phyloP scores from a whole-genome alignment of 1,284 basidiomycete species.

The Ganoderma leucocontextum region DNA sequence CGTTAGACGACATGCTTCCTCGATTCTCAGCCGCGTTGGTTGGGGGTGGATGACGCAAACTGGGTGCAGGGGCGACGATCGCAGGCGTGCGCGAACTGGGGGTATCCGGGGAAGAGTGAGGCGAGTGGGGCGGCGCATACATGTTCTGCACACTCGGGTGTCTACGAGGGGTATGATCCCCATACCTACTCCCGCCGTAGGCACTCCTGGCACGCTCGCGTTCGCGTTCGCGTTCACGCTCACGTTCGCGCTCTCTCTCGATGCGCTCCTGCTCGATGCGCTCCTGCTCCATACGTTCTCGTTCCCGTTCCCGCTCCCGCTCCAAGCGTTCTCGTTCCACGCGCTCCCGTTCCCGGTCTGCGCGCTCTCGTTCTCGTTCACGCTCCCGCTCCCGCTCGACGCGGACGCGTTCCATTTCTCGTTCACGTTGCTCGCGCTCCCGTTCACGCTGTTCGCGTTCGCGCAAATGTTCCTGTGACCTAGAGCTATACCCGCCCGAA shows the following conservation, averaged over 20 bases:
- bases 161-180: slow-evolving; percentile 4
- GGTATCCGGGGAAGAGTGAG: slow-evolving; percentile 32
- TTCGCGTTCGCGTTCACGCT: slow-evolving; percentile 13
- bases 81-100: slow-evolving; percentile 15
- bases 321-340: not conserved
- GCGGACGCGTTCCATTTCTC: not conserved
- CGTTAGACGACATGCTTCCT: slow-evolving; percentile 36
- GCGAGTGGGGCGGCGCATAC: slow-evolving; percentile 33
- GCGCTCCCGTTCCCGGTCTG: not conserved
- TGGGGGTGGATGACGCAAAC: slow-evolving; percentile 16
- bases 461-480: slow-evolving; percentile 2
- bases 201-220: not conserved
- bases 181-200: slow-evolving; percentile 1
- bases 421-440: not conserved
- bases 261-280: slow-evolving; percentile 1
- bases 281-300: not conserved
- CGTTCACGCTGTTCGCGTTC: not conserved
- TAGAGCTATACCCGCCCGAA: not conserved
- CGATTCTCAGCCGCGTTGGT: slow-evolving; percentile 19
- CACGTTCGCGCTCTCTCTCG: not conserved
- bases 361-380: not conserved
- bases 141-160: slow-evolving; percentile 27
- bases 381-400: not conserved
- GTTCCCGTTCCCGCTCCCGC: not conserved
- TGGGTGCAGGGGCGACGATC: slow-evolving; percentile 27